phyloP scores from a whole-genome alignment of 176 grass and related monocot species.

The Dendrocalamus sinicus region DNA sequence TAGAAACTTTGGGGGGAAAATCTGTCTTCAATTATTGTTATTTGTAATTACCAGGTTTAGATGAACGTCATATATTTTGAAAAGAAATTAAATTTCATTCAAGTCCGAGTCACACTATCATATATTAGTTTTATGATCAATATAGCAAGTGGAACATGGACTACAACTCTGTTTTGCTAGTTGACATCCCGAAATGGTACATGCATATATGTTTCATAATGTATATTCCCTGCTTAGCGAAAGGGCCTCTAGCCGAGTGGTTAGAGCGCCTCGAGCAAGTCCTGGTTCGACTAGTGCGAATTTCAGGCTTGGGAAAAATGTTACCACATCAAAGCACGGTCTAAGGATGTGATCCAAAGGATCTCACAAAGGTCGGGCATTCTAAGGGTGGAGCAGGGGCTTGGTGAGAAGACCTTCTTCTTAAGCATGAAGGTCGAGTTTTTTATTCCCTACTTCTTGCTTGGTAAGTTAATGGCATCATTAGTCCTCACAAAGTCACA shows the following conservation, averaged over 20 bases:
- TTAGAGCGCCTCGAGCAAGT: too few species aligned
- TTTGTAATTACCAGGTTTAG: background rate
- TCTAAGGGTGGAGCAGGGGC: too few species aligned
- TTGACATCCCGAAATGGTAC: background rate
- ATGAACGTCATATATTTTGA: background rate
- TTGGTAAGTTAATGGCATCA: background rate
- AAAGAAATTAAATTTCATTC: background rate
- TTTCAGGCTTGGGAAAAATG: too few species aligned
- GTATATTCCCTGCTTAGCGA: background rate
- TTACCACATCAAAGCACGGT: too few species aligned
- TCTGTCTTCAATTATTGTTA: background rate
- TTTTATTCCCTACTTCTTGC: background rate
- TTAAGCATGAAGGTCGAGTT: too few species aligned
- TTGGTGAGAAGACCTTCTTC: too few species aligned
- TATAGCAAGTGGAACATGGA: background rate
- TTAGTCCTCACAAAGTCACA: background rate
- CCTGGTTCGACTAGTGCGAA: too few species aligned
- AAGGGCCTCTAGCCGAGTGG: too few species aligned
- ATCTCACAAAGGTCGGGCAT: too few species aligned
- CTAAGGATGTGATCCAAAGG: too few species aligned
- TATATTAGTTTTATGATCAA: constrained; percentile 1
- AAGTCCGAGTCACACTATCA: background rate
- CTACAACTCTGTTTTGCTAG: background rate
- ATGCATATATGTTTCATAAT: background rate
- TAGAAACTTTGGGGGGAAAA: background rate